These are phyloP conservation scores for Kappamyces sp. DNA, from an alignment of 192 early-diverging fungal species.

Conservation along the genomic window DNA sequence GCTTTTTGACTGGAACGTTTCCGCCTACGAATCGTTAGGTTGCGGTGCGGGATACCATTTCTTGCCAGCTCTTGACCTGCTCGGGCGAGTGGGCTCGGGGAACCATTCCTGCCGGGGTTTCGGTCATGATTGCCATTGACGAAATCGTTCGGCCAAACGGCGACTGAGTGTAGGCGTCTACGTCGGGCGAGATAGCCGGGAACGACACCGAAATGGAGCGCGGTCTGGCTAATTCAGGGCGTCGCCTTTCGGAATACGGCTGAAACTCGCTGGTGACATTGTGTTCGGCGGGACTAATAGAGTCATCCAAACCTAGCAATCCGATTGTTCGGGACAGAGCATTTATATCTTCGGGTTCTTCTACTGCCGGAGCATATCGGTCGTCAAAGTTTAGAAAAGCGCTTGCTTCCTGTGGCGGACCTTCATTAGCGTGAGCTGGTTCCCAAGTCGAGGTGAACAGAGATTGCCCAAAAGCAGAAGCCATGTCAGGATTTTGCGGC, in stretches of 20 bases:
- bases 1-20: too few species aligned
- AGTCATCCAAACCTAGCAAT: conserved; percentile 65
- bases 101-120: neutral
- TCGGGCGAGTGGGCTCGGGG: too few species aligned
- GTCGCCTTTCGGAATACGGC: conserved; percentile 9
- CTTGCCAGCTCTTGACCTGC: too few species aligned
- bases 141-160: conserved; percentile 13
- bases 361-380: conserved; percentile 23
- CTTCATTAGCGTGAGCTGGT: conserved; percentile 37
- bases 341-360: conserved; percentile 41
- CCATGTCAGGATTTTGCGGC: conserved; percentile 19
- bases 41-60: too few species aligned
- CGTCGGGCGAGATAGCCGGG: neutral
- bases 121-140: conserved; percentile 14
- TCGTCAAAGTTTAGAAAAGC: conserved; percentile 8
- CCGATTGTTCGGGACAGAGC: conserved; percentile 60
- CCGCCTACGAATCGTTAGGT: too few species aligned
- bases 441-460: conserved; percentile 55
- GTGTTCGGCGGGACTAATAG: neutral
- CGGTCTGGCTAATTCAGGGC: neutral
- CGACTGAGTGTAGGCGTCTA: conserved; percentile 11
- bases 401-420: neutral
- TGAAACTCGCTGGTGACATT: neutral
- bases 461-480: conserved; percentile 54
- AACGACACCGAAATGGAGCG: conserved; percentile 18